These are phyloP conservation scores for Colletotrichum tamarilloi DNA, from an alignment of 2,329 filamentous ascomycete genomes.

Conservation along the genomic window DNA sequence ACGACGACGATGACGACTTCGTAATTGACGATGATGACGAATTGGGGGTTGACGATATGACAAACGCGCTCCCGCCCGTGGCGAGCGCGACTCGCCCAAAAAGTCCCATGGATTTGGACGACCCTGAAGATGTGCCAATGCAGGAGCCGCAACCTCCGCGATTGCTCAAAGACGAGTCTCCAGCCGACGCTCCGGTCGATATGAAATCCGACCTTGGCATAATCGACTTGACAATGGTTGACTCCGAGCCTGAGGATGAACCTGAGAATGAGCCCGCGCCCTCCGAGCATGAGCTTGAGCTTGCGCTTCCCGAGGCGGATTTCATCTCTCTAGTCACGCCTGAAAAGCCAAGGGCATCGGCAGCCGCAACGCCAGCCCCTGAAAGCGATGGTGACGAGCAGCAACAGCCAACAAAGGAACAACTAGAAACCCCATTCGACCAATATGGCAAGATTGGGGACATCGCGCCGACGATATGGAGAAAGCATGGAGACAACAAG, in stretches of 20 bases:
- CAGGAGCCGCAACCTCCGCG: not conserved
- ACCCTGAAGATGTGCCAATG: not conserved
- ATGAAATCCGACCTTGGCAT: not conserved
- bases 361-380: not conserved
- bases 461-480: conserved; percentile 37
- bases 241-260: conserved; percentile 17
- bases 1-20: conserved; percentile 45
- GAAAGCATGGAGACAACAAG: conserved; percentile 35
- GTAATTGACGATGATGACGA: conserved; percentile 51
- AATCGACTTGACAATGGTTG: conserved; percentile 30
- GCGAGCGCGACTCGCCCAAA: not conserved
- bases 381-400: not conserved
- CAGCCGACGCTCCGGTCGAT: not conserved
- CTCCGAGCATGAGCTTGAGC: not conserved
- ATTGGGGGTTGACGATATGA: conserved; percentile 59
- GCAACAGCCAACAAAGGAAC: not conserved
- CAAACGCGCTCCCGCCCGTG: not conserved
- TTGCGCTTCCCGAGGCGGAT: not conserved
- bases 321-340: conserved; percentile 29
- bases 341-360: not conserved
- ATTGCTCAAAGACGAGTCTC: not conserved
- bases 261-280: not conserved
- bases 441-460: conserved; percentile 30
- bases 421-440: conserved; percentile 26
- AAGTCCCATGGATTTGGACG: conserved; percentile 24